Evolutionary conservation across 768 basidiomycete genomes (phyloP).

Genomic region (Boletus rex-veris): DNA sequence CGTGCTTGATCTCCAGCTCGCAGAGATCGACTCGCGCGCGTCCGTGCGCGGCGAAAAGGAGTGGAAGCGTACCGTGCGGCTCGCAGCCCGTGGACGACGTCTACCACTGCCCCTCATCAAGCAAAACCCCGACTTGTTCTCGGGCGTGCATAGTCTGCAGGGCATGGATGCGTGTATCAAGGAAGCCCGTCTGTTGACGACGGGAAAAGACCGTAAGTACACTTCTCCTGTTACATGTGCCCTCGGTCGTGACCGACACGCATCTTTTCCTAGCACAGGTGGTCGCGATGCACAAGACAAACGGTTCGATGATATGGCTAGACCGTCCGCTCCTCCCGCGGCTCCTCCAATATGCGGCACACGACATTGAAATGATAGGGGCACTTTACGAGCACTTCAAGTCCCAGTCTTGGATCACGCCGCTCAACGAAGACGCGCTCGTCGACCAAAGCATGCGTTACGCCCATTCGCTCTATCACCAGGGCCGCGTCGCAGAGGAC

Average conservation of each 20-base stretch:
- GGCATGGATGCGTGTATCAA: constrained; percentile 37
- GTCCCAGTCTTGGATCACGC: constrained; percentile 22
- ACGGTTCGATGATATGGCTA: constrained; percentile 33
- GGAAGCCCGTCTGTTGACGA: constrained; percentile 20
- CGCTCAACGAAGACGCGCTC: constrained; percentile 8
- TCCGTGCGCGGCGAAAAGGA: constrained; percentile 26
- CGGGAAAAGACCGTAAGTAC: constrained; percentile 35
- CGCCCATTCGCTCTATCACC: constrained; percentile 25
- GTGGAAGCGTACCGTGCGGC: constrained; percentile 24
- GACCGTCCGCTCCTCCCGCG: constrained; percentile 34
- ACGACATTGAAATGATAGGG: constrained; percentile 40
- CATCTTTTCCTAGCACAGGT: constrained; percentile 28
- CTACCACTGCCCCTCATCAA: constrained; percentile 24
- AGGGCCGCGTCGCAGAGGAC: constrained; percentile 25
- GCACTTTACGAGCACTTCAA: constrained; percentile 35
- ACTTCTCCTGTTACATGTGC: neutral
- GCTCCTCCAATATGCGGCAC: constrained; percentile 40
- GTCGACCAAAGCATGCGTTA: constrained; percentile 30
- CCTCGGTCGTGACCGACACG: neutral
- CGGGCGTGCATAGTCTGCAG: constrained; percentile 32
- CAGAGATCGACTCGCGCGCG: constrained; percentile 33
- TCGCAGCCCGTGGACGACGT: constrained; percentile 23
- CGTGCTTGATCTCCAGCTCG: constrained; percentile 42
- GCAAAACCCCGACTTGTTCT: constrained; percentile 24
- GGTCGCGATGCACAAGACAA: constrained; percentile 35